Evolutionary conservation across 192 early-diverging fungal genomes (phyloP).

Genomic region (Linnemannia schmuckeri): DNA sequence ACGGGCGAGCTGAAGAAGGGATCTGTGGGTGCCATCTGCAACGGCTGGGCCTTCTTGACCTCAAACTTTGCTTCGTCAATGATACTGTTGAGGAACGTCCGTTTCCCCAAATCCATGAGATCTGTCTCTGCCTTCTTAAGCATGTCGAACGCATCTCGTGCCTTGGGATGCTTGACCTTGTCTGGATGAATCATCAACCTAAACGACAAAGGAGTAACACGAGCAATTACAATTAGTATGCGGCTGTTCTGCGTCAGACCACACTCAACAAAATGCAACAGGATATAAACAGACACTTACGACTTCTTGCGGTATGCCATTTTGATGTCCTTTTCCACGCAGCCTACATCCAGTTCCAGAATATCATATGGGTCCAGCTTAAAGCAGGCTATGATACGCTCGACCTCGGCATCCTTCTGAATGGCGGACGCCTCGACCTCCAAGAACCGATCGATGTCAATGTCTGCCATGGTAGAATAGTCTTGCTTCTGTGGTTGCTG

Average conservation of each 20-base stretch:
- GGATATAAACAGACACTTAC: constrained; percentile 12
- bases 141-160: constrained; percentile 67
- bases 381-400: constrained; percentile 67
- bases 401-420: constrained; percentile 71
- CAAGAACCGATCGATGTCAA: constrained; percentile 65
- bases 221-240: neutral
- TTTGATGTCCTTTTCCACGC: constrained; percentile 65
- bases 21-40: constrained; percentile 54
- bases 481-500: neutral
- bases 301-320: constrained; percentile 71
- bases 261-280: neutral
- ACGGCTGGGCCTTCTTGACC: constrained; percentile 55
- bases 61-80: constrained; percentile 69
- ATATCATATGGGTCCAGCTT: constrained; percentile 70
- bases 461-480: constrained; percentile 41
- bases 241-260: neutral
- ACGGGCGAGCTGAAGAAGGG: constrained; percentile 60
- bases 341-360: constrained; percentile 60
- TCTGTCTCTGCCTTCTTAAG: constrained; percentile 73
- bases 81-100: constrained; percentile 61
- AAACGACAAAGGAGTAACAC: neutral
- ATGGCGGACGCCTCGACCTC: constrained; percentile 58
- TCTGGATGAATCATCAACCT: constrained; percentile 73
- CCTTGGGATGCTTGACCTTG: constrained; percentile 66
- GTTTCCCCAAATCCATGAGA: constrained; percentile 61